Evolutionary conservation across 192 early-diverging fungal species (phyloP).

Genomic region (Phycomyces nitens): DNA sequence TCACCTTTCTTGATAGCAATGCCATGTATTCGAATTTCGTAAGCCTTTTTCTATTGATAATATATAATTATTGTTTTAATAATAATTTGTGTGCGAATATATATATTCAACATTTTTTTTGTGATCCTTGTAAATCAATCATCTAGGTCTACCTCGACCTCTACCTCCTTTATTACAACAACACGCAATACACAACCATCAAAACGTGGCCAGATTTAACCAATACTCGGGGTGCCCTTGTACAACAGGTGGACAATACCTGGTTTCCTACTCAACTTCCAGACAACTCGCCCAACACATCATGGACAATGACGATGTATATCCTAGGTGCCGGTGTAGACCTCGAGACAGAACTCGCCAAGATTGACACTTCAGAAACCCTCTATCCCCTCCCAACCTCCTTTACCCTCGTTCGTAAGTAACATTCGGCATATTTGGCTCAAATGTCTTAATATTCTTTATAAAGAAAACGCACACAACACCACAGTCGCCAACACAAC

Average conservation of each 20-base stretch:
- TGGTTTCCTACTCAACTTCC: conserved; percentile 21
- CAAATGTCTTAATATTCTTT: conserved; percentile 10
- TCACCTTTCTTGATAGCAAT: conserved; percentile 9
- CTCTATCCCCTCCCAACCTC: conserved; percentile 16
- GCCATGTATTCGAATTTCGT: conserved; percentile 7
- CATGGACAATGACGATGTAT: conserved; percentile 22
- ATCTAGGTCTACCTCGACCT: not conserved
- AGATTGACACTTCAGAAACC: not conserved
- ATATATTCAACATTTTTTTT: too few relatives aligned
- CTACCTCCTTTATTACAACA: not conserved
- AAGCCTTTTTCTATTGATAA: too few relatives aligned
- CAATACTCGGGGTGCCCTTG: conserved; percentile 8
- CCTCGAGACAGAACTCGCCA: conserved; percentile 5
- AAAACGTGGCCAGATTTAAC: conserved; percentile 20
- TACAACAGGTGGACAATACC: conserved; percentile 22
- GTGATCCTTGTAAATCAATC: too few relatives aligned
- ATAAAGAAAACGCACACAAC: conserved; percentile 24
- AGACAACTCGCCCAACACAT: conserved; percentile 16
- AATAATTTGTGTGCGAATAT: not conserved
- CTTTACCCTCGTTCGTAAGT: conserved; percentile 27
- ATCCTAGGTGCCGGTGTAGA: conserved; percentile 17
- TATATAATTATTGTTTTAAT: not conserved
- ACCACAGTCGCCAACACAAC: conserved; percentile 11
- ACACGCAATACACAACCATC: conserved; percentile 13
- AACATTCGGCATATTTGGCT: not conserved